These are phyloP conservation scores for Nicotiana rustica DNA, from an alignment of 305 asterid species.

Conservation along the genomic window DNA sequence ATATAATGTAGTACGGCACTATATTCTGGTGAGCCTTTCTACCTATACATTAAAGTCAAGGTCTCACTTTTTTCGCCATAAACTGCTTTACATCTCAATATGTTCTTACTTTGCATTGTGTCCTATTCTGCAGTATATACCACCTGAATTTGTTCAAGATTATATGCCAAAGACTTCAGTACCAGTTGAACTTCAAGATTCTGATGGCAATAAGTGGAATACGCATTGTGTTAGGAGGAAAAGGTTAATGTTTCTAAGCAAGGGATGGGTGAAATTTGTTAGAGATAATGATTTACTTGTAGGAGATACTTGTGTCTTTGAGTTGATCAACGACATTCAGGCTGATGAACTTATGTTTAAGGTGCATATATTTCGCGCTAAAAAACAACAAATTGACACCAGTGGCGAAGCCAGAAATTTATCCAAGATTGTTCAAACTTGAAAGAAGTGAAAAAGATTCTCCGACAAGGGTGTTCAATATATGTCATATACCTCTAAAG, in stretches of 20 bases:
- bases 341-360: background rate
- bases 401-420: too few relatives aligned
- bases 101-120: background rate
- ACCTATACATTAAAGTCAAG: background rate
- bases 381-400: background rate
- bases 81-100: background rate
- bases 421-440: too few relatives aligned
- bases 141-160: conserved; percentile 5
- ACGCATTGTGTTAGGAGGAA: background rate
- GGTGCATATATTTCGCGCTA: conserved; percentile 31
- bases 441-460: too few relatives aligned
- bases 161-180: background rate
- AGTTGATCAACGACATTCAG: conserved; percentile 31
- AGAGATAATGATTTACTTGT: background rate
- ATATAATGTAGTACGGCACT: background rate
- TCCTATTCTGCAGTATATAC: conserved; percentile 33
- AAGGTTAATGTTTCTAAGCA: background rate
- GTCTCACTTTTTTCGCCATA: background rate
- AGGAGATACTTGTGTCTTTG: conserved; percentile 39
- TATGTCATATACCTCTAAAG: too few relatives aligned
- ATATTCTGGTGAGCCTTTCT: conserved; percentile 37
- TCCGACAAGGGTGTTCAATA: too few relatives aligned
- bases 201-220: conserved; percentile 37
- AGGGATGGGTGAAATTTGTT: conserved; percentile 33
- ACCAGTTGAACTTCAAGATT: conserved; percentile 33